These are phyloP conservation scores for Starmerella asiatica DNA, from an alignment of 805 yeast genomes.

Conservation along the genomic window DNA sequence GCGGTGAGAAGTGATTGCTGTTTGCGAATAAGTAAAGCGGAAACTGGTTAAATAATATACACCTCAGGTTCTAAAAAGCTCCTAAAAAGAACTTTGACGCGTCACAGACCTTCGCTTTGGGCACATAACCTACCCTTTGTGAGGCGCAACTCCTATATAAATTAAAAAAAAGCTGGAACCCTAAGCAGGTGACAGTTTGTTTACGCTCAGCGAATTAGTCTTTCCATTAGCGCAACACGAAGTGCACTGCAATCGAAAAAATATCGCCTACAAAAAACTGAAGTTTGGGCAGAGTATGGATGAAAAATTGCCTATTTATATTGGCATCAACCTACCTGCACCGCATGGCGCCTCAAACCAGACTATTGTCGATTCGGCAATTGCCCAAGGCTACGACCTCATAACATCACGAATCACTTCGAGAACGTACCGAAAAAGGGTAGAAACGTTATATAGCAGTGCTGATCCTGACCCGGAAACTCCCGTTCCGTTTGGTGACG, in stretches of 20 bases:
- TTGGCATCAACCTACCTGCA: conserved; percentile 28
- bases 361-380: conserved; percentile 23
- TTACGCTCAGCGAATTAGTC: too few species aligned
- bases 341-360: conserved; percentile 23
- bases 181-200: too few species aligned
- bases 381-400: conserved; percentile 37
- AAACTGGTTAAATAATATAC: too few species aligned
- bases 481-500: conserved; percentile 29
- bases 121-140: too few species aligned
- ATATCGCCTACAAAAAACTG: not conserved
- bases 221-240: too few species aligned
- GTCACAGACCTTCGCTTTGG: too few species aligned
- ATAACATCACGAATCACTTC: conserved; percentile 45
- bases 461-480: conserved; percentile 4
- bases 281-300: conserved; percentile 2
- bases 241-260: not conserved
- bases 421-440: conserved; percentile 24
- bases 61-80: too few species aligned
- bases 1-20: too few species aligned
- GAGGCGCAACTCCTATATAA: too few species aligned
- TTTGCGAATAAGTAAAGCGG: too few species aligned
- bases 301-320: conserved; percentile 19
- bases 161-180: too few species aligned
- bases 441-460: conserved; percentile 18
- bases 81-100: too few species aligned